A percentile compares a stretch with the other conserved stretches of the same genome.
These are phyloP conservation scores for Albifimbria verrucaria DNA, from an alignment of 2,329 filamentous ascomycete genomes.

Conservation along the genomic window DNA sequence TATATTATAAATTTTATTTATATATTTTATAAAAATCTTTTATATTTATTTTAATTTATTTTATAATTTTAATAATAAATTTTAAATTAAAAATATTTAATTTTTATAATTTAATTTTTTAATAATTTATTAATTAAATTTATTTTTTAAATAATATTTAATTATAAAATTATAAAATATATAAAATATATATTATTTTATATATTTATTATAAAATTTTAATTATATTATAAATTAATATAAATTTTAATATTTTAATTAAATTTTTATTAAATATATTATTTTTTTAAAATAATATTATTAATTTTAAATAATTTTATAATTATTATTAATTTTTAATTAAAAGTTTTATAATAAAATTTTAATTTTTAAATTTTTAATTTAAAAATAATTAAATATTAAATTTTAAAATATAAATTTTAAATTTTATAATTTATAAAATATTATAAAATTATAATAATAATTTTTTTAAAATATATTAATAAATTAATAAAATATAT, in stretches of 20 bases:
- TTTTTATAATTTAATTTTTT: conserved; percentile 1
- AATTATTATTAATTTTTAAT: background rate
- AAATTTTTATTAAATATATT: background rate
- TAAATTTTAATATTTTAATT: background rate
- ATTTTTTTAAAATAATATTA: background rate
- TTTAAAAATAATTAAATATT: too few species aligned
- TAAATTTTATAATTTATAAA: too few species aligned
- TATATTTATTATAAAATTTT: background rate
- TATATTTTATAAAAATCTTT: background rate
- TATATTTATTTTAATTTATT: background rate
- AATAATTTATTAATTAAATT: conserved; percentile 2
- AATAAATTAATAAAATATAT: too few species aligned
- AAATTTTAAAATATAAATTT: too few species aligned
- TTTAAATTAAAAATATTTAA: conserved; percentile 1
- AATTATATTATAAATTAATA: background rate
- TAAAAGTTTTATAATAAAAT: background rate
- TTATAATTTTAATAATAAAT: background rate
- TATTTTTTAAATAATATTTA: conserved; percentile 2
- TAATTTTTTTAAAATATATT: too few species aligned
- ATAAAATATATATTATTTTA: conserved; percentile 4
- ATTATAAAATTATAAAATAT: background rate
- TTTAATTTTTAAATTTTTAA: background rate
- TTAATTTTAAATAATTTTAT: background rate
- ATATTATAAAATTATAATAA: too few species aligned
- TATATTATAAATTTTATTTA: background rate